Percentiles rank a stretch among this genome's conserved stretches.
phyloP scores from a whole-genome alignment of 2,329 filamentous ascomycete species.

The Exophiala phaeomuriformis region DNA sequence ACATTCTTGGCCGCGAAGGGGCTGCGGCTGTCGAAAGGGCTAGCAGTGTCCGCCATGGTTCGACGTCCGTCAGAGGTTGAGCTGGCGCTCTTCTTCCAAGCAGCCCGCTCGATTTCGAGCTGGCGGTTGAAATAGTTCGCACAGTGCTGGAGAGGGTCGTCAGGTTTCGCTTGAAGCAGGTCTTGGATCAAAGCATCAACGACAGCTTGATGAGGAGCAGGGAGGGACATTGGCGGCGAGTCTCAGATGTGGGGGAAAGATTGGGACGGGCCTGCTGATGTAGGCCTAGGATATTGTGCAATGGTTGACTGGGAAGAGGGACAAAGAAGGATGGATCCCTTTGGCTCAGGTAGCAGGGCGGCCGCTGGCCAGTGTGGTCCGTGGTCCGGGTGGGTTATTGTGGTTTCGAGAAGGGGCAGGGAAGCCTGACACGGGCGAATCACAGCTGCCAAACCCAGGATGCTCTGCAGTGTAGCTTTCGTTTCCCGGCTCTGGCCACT shows the following conservation, averaged over 20 bases:
- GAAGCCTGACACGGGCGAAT: neutral
- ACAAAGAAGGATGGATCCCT: conserved; percentile 12
- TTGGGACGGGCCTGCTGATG: conserved; percentile 8
- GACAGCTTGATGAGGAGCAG: conserved; percentile 53
- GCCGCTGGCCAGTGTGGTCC: conserved; percentile 11
- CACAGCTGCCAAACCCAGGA: neutral
- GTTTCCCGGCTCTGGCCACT: neutral
- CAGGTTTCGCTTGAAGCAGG: conserved; percentile 51
- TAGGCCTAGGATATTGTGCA: conserved; percentile 4
- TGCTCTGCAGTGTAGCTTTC: neutral
- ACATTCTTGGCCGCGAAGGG: conserved; percentile 58
- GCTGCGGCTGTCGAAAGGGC: conserved; percentile 76
- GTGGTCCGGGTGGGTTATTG: conserved; percentile 3
- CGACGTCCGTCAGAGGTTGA: conserved; percentile 37
- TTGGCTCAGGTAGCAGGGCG: conserved; percentile 7
- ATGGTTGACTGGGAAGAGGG: conserved; percentile 1
- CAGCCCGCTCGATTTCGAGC: conserved; percentile 57
- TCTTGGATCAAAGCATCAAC: conserved; percentile 58
- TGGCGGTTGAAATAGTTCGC: conserved; percentile 60
- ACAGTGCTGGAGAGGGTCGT: conserved; percentile 63
- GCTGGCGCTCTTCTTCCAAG: conserved; percentile 39
- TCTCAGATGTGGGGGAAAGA: conserved; percentile 14
- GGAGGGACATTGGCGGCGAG: conserved; percentile 39
- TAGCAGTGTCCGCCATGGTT: conserved; percentile 65
- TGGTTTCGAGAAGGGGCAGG: conserved; percentile 8